Conservation (phyloP, 73 alveolate species). For the Paramecium octaurelia region DNA sequence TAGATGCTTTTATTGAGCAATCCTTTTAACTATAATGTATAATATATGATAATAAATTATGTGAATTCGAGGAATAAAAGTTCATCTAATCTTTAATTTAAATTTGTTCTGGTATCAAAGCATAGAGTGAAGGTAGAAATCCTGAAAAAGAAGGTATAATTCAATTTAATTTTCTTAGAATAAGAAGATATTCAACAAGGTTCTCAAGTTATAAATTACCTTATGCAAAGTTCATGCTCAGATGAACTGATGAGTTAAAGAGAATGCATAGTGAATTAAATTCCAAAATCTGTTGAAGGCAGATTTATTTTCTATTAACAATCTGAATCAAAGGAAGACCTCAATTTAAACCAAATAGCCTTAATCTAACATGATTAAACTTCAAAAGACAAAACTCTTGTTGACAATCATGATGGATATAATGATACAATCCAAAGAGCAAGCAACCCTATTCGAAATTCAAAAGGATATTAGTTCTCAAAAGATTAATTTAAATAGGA, state of each 20-base stretch:
- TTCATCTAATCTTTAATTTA: background rate
- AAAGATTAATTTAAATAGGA: background rate
- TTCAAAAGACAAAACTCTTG: background rate
- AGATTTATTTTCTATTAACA: background rate
- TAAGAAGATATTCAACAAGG: background rate
- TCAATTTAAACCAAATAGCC: background rate
- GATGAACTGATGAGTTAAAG: background rate
- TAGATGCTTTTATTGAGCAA: background rate
- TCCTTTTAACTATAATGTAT: background rate
- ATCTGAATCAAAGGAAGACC: background rate
- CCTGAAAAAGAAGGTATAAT: background rate
- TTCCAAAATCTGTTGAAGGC: background rate
- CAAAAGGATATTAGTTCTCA: background rate
- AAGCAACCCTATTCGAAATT: background rate
- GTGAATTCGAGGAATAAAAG: background rate
- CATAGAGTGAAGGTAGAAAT: background rate
- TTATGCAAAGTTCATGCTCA: background rate
- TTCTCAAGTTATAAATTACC: background rate
- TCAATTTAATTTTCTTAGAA: background rate
- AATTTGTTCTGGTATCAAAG: background rate
- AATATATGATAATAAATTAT: background rate
- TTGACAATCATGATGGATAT: background rate
- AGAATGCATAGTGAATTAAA: background rate
- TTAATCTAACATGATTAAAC: background rate
- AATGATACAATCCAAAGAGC: background rate